A percentile compares a stretch with the other conserved stretches of the same genome.
Evolutionary conservation across 2,329 filamentous ascomycete species (phyloP).

Genomic region (Incumbomyces delicatus): DNA sequence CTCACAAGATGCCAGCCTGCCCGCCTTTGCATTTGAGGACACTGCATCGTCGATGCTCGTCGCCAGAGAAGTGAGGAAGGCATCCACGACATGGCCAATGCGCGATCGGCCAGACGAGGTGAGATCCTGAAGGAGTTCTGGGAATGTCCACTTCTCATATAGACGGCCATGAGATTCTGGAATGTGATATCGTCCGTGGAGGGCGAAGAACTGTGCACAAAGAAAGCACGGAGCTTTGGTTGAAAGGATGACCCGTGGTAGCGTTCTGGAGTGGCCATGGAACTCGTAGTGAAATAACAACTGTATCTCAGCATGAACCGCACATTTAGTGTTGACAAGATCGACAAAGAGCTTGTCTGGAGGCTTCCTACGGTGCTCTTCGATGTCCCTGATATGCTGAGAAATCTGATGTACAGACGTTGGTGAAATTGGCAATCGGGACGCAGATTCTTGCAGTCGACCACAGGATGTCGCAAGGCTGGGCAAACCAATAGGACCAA

Average conservation of each 20-base stretch:
- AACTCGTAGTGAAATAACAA: slow-evolving; percentile 12
- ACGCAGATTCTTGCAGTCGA: neutral
- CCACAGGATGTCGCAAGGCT: neutral
- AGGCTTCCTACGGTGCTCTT: neutral
- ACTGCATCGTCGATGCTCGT: neutral
- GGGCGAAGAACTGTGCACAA: slow-evolving; percentile 9
- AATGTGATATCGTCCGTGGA: slow-evolving; percentile 11
- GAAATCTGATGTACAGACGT: neutral
- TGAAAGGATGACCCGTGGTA: slow-evolving; percentile 10
- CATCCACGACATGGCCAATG: neutral
- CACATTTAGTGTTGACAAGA: slow-evolving; percentile 1
- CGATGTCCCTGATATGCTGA: neutral
- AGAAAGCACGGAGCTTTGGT: slow-evolving; percentile 13
- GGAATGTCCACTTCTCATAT: slow-evolving; percentile 12
- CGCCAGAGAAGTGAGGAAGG: neutral
- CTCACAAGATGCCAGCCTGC: neutral
- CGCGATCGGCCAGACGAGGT: neutral
- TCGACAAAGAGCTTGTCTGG: neutral
- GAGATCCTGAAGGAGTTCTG: neutral
- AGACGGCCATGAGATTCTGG: slow-evolving; percentile 10
- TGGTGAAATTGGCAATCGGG: neutral
- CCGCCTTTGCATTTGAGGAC: neutral
- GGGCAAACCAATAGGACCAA: neutral
- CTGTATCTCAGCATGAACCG: slow-evolving; percentile 11
- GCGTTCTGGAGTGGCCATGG: neutral